phyloP scores from a whole-genome alignment of 2,329 filamentous ascomycete species.

The Aspergillus japonicus region DNA sequence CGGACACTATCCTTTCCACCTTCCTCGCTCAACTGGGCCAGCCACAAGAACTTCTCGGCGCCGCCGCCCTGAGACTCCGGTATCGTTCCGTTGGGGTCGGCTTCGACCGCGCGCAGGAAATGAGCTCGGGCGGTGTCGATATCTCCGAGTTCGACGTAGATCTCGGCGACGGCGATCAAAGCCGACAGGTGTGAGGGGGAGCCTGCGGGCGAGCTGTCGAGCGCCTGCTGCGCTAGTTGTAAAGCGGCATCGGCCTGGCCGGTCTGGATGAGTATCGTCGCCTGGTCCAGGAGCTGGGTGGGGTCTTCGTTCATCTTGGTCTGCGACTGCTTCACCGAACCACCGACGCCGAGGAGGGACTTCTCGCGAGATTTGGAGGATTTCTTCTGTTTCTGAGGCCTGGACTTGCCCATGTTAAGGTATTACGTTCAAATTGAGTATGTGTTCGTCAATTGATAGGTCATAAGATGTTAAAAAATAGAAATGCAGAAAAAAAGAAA shows the following conservation, averaged over 20 bases:
- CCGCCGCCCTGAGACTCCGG: slow-evolving; percentile 74
- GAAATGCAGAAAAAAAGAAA: slow-evolving; percentile 3
- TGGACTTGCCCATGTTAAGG: slow-evolving; percentile 52
- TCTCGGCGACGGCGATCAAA: slow-evolving; percentile 75
- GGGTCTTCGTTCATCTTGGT: slow-evolving; percentile 51
- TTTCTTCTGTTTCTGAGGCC: slow-evolving; percentile 49
- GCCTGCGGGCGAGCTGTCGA: slow-evolving; percentile 38
- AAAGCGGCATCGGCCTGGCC: slow-evolving; percentile 60
- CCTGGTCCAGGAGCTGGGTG: slow-evolving; percentile 57
- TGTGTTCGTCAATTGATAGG: not conserved
- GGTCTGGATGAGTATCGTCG: slow-evolving; percentile 57
- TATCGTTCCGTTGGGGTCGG: slow-evolving; percentile 72
- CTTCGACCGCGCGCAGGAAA: slow-evolving; percentile 69
- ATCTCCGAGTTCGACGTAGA: slow-evolving; percentile 79
- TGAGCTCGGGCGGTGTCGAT: slow-evolving; percentile 69
- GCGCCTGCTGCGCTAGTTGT: slow-evolving; percentile 53
- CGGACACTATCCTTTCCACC: slow-evolving; percentile 59
- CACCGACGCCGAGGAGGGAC: slow-evolving; percentile 44
- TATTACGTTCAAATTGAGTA: slow-evolving; percentile 14
- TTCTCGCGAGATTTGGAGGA: slow-evolving; percentile 43
- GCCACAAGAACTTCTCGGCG: slow-evolving; percentile 89
- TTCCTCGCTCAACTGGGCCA: slow-evolving; percentile 79
- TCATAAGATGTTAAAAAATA: not conserved
- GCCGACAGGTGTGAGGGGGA: slow-evolving; percentile 53
- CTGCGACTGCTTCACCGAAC: slow-evolving; percentile 42